Evolutionary conservation across 2,329 filamentous ascomycete species (phyloP).

Genomic region (Xylariaceae sp.): DNA sequence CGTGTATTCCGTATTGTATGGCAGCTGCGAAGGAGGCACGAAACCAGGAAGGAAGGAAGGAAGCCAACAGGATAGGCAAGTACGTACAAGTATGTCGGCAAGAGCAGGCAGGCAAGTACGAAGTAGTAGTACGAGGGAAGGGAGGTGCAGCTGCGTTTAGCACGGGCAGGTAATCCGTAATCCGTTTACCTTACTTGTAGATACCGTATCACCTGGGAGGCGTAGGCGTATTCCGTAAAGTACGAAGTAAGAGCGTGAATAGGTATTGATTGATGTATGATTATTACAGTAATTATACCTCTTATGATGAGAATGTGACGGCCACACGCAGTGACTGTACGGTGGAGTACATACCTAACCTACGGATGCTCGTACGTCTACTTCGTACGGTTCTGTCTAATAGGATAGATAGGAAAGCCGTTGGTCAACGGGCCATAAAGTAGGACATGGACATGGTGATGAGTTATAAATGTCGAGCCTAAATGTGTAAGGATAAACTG

Average conservation of each 20-base stretch:
- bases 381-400: no score
- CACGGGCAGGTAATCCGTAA: not conserved
- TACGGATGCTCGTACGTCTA: not conserved
- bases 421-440: no score
- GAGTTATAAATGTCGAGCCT: no score
- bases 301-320: conserved; percentile 18
- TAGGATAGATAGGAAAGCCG: no score
- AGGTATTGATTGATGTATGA: not conserved
- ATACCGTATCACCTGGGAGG: not conserved
- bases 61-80: not conserved
- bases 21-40: not conserved
- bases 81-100: not conserved
- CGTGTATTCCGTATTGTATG: not conserved
- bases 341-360: not conserved
- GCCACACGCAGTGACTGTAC: not conserved
- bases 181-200: not conserved
- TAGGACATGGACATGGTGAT: no score
- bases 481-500: no score
- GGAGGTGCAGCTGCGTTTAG: not conserved
- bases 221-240: no score
- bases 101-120: not conserved
- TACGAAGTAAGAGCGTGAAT: not conserved
- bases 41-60: conserved; percentile 4
- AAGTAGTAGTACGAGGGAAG: not conserved
- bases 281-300: not conserved